Conservation (phyloP, 2,329 filamentous ascomycete species). For the Xylaria sp. region DNA sequence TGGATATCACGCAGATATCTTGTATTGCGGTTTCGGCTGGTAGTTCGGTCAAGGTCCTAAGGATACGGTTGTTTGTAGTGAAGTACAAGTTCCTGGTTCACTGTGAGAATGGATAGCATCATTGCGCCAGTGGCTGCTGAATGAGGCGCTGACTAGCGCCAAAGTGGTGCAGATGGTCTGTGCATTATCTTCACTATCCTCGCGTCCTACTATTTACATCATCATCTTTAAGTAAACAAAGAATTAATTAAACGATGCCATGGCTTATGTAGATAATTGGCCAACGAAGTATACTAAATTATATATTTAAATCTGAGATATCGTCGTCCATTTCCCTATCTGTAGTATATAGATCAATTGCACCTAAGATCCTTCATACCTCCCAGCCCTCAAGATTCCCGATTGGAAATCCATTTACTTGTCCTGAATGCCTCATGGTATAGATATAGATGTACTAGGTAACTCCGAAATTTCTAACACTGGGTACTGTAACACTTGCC, state of each 20-base stretch:
- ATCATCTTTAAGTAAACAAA: background rate
- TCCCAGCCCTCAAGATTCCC: background rate
- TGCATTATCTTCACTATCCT: background rate
- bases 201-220: background rate
- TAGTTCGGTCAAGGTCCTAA: background rate
- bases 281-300: too few relatives aligned
- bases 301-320: too few relatives aligned
- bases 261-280: too few relatives aligned
- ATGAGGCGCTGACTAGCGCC: constrained; percentile 8
- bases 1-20: background rate
- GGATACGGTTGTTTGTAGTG: background rate
- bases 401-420: background rate
- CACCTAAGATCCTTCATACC: background rate
- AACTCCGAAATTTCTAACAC: constrained; percentile 3
- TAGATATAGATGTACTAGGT: too few relatives aligned
- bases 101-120: constrained; percentile 8
- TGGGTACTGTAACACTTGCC: background rate
- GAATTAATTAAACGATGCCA: too few relatives aligned
- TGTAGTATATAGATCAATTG: too few relatives aligned
- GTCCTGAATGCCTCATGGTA: too few relatives aligned
- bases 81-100: background rate
- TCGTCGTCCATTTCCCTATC: too few relatives aligned
- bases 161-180: constrained; percentile 24
- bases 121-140: constrained; percentile 2
- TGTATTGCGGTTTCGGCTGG: background rate